A percentile compares a stretch with the other conserved stretches of the same genome.
phyloP scores from a whole-genome alignment of 805 yeast species.

The Lipomyces starkeyi region DNA sequence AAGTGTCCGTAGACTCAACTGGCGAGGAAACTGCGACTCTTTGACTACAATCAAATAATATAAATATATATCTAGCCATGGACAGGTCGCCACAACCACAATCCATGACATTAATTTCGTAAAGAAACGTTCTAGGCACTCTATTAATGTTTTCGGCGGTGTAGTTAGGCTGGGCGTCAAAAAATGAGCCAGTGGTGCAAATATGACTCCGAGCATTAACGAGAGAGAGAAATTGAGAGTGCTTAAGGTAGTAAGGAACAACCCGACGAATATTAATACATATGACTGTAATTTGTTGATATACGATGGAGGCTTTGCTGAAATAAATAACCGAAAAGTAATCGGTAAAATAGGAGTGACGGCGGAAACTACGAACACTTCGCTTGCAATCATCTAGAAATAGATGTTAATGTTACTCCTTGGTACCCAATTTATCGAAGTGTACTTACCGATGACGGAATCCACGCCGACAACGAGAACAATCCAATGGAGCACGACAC shows the following conservation, averaged over 20 bases:
- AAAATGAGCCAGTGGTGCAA: slow-evolving; percentile 75
- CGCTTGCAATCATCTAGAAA: not conserved
- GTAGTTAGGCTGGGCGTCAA: slow-evolving; percentile 33
- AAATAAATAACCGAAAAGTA: slow-evolving; percentile 17
- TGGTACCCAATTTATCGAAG: not conserved
- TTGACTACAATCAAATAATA: not conserved
- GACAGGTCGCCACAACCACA: slow-evolving; percentile 43
- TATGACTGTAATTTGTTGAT: slow-evolving; percentile 25
- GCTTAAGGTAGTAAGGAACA: slow-evolving; percentile 71
- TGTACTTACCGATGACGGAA: slow-evolving; percentile 20
- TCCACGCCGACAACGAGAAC: slow-evolving; percentile 11
- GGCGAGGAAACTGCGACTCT: not conserved
- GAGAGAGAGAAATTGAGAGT: slow-evolving; percentile 88
- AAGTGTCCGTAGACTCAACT: not conserved
- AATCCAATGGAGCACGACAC: slow-evolving; percentile 38
- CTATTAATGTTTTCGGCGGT: slow-evolving; percentile 3
- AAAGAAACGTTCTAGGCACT: slow-evolving; percentile 18
- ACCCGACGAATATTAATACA: slow-evolving; percentile 52
- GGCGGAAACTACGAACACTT: slow-evolving; percentile 6
- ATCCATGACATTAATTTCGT: slow-evolving; percentile 41
- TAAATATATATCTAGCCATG: not conserved
- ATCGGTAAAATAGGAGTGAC: slow-evolving; percentile 8
- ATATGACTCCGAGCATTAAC: slow-evolving; percentile 67
- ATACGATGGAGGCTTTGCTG: slow-evolving; percentile 18
- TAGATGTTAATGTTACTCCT: not conserved